These are phyloP conservation scores for Acanthamoeba royreba DNA, from an alignment of 208 protist genomes.

Conservation along the genomic window DNA sequence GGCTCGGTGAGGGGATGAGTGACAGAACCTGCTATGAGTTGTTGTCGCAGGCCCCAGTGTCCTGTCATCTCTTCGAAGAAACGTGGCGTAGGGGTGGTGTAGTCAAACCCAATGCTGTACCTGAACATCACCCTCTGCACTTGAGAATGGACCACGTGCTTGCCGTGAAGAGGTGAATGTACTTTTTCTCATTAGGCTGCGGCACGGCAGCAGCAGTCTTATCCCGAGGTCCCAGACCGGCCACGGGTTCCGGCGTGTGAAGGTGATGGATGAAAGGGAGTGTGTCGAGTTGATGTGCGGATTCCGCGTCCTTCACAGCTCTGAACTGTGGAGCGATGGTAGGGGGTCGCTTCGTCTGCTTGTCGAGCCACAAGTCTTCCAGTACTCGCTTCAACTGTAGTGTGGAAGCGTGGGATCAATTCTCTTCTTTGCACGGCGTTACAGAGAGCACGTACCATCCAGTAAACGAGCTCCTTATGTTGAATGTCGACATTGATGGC, in stretches of 20 bases:
- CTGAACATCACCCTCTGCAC: too few species aligned
- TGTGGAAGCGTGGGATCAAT: neutral
- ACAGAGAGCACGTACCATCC: neutral
- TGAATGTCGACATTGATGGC: neutral
- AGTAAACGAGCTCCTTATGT: neutral
- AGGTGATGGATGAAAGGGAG: neutral
- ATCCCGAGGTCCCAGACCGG: neutral
- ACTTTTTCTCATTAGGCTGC: neutral
- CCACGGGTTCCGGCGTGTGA: neutral
- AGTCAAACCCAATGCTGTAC: constrained; percentile 19
- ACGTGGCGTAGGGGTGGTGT: neutral
- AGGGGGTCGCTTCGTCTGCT: neutral
- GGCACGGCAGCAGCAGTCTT: neutral
- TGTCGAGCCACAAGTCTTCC: constrained; percentile 9
- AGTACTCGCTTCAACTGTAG: neutral
- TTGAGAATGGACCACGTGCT: too few species aligned
- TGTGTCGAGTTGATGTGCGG: neutral
- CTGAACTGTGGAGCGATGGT: constrained; percentile 7
- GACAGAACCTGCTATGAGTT: neutral
- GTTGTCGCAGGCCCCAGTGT: neutral
- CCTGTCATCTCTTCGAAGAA: constrained; percentile 41
- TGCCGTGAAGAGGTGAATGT: neutral
- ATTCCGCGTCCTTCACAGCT: neutral
- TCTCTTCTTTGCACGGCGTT: neutral
- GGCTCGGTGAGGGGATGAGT: neutral